Evolutionary conservation across 2,329 filamentous ascomycete species (phyloP).

Genomic region (Aspergillus sp.): DNA sequence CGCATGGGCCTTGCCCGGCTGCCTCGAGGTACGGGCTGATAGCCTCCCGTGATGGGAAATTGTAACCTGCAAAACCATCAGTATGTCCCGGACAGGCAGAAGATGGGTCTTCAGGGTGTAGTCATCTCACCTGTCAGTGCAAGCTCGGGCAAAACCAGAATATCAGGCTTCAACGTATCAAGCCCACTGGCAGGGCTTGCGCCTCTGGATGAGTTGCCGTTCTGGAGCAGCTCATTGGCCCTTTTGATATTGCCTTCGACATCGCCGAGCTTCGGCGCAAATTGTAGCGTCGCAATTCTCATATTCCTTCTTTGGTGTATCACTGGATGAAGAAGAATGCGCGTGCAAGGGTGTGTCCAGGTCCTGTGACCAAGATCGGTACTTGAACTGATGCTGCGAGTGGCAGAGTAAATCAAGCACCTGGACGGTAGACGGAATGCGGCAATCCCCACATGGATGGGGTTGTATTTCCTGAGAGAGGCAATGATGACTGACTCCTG

Average conservation of each 20-base stretch:
- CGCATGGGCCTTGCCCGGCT: conserved; percentile 54
- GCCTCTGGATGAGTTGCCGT: conserved; percentile 23
- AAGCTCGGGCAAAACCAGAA: conserved; percentile 62
- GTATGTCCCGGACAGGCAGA: not conserved
- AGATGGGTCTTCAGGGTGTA: not conserved
- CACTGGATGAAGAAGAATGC: not conserved
- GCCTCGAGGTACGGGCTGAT: conserved; percentile 61
- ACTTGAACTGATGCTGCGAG: not conserved
- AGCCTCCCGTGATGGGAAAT: conserved; percentile 57
- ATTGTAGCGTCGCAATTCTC: conserved; percentile 50
- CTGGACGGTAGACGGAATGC: not conserved
- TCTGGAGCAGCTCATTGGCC: conserved; percentile 43
- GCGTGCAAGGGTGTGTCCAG: not conserved
- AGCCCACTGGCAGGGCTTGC: conserved; percentile 13
- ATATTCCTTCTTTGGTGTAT: conserved; percentile 27
- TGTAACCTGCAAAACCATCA: conserved; percentile 51
- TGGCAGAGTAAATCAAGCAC: not conserved
- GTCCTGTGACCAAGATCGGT: not conserved
- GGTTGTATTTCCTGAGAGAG: not conserved
- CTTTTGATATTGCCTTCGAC: conserved; percentile 45
- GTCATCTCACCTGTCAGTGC: conserved; percentile 55
- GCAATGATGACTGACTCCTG: conserved; percentile 1
- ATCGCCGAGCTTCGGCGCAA: conserved; percentile 43
- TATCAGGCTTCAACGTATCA: conserved; percentile 44
- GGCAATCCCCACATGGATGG: not conserved